Conservation (phyloP, 306 rosid species). For the Dalbergia cochinchinensis region DNA sequence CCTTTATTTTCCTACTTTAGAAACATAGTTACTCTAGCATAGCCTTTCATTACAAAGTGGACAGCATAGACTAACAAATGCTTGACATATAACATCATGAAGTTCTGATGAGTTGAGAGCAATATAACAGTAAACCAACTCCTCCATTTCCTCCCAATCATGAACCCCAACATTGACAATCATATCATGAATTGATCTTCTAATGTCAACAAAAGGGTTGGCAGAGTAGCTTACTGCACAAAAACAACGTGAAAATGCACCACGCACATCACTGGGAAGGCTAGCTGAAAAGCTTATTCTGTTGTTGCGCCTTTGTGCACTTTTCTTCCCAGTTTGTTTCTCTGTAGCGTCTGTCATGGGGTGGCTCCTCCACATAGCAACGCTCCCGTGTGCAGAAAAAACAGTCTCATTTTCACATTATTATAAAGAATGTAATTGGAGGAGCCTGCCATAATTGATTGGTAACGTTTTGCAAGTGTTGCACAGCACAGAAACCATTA, state of each 20-base stretch:
- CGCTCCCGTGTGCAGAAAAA: not conserved
- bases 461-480: not conserved
- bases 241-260: constrained; percentile 47
- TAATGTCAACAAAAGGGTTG: constrained; percentile 45
- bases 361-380: constrained; percentile 19
- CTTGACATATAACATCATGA: constrained; percentile 47
- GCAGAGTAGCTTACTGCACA: constrained; percentile 50
- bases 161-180: constrained; percentile 39
- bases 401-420: not conserved
- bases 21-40: not conserved
- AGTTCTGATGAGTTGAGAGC: constrained; percentile 55
- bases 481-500: not conserved
- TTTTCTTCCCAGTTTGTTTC: constrained; percentile 24
- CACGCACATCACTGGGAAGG: constrained; percentile 55
- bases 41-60: not conserved
- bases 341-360: constrained; percentile 36
- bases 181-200: constrained; percentile 56
- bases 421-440: not conserved
- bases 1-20: no score
- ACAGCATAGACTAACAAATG: constrained; percentile 46
- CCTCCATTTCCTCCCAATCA: constrained; percentile 57
- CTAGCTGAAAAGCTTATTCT: constrained; percentile 52
- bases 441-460: not conserved
- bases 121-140: constrained; percentile 56
- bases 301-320: constrained; percentile 26